Evolutionary conservation across 768 basidiomycete species (phyloP).

Genomic region (Macrolepiota fuliginosa): DNA sequence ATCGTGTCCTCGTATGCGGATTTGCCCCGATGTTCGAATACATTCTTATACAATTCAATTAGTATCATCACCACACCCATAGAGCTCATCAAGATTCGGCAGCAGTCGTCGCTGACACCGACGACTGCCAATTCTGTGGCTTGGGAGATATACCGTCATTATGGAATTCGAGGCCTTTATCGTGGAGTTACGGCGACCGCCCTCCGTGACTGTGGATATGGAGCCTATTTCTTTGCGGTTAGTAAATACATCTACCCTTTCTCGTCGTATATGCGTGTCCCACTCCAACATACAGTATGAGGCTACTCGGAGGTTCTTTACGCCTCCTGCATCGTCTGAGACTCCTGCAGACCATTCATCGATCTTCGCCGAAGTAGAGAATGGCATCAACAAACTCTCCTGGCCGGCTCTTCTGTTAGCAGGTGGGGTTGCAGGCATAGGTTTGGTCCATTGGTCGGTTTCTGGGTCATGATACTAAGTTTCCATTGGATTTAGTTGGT

Average conservation of each 20-base stretch:
- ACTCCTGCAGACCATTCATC: conserved; percentile 22
- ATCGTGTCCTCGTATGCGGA: conserved; percentile 68
- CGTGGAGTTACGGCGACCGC: conserved; percentile 75
- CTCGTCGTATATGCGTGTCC: neutral
- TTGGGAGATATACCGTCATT: conserved; percentile 46
- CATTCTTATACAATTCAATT: neutral
- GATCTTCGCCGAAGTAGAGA: conserved; percentile 39
- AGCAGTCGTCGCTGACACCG: conserved; percentile 54
- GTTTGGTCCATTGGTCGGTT: conserved; percentile 20
- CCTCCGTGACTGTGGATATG: conserved; percentile 78
- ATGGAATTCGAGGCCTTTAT: conserved; percentile 69
- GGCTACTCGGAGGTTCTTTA: conserved; percentile 54
- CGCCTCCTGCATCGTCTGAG: conserved; percentile 18
- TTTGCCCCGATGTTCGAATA: neutral
- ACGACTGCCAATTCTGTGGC: conserved; percentile 55
- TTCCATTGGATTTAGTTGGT: conserved; percentile 37
- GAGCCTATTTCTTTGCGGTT: conserved; percentile 81
- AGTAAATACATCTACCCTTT: conserved; percentile 22
- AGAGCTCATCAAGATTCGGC: conserved; percentile 86
- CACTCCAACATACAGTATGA: conserved; percentile 46
- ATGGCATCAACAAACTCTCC: conserved; percentile 30
- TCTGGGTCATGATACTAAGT: neutral
- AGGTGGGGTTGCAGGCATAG: conserved; percentile 73
- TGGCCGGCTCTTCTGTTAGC: conserved; percentile 67
- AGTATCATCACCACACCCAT: conserved; percentile 81